Evolutionary conservation across 768 basidiomycete species (phyloP), one percentile per base, ranked within the genome.

Genomic region (Roridomyces roridus): DNA sequence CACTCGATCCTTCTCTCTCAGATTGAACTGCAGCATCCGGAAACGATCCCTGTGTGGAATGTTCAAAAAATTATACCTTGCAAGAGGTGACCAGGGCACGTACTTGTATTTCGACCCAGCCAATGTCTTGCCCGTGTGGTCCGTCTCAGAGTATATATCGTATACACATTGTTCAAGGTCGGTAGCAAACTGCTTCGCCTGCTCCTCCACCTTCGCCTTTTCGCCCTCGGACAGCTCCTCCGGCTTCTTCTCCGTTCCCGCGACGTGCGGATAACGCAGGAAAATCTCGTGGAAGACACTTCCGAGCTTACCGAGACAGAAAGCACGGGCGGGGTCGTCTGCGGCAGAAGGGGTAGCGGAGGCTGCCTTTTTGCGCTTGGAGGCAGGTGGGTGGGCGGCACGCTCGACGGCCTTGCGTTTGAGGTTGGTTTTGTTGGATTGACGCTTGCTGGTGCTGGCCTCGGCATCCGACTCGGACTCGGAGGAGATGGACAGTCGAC

Each of bases 21-120:
- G 75, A 74, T 96, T 96, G 76, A 93, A 96, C 55, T 85, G 85
- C 46, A 95, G 80, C 82, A 88, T 95, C 56, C 94, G 86, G 77
- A 94, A 96, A 66, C 92, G 92, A 74, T 93, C 90, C 79, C 92
- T 94, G 57, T 28, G 24, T 43, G 18, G 35, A 34, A 42, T 26
- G 39, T 31, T 49, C 26, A 50, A 45, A 21, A 7, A 49, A 53
- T n/a, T n/a, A n/a, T n/a, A n/a, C n/a, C n/a, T n/a, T n/a, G n/a
- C n/a, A n/a, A n/a, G n/a, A n/a, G n/a, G n/a, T n/a, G n/a, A n/a
- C n/a, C n/a, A 26, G 37, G 43, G 9, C 26, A 74, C 73, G 51
- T 67, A 92, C 92, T 94, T 94, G 76, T 94, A 94, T 67, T 91
- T 94, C 41, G 79, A 74, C 25, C 84, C 88, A 34, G 88, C 89